Evolutionary conservation across 1,139 yeast species (phyloP).

Genomic region (Geotrichum cucujoidarum): DNA sequence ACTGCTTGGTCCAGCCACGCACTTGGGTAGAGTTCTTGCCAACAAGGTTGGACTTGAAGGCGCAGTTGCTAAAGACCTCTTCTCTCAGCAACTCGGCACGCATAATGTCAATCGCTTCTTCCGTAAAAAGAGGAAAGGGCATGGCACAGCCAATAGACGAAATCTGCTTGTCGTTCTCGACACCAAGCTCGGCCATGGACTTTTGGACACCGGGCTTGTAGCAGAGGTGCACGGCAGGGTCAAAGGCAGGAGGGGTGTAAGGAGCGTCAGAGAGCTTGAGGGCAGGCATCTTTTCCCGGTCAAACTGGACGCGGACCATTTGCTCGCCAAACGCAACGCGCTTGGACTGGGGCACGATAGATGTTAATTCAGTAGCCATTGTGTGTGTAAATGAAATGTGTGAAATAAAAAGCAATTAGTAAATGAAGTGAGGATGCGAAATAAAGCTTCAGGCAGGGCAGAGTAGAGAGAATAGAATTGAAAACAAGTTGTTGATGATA

Average conservation of each 20-base stretch:
- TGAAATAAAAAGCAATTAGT: neutral
- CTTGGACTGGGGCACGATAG: neutral
- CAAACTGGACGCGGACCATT: constrained; percentile 9
- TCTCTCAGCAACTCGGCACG: constrained; percentile 46
- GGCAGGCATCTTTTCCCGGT: constrained; percentile 15
- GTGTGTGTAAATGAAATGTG: neutral
- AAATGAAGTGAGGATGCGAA: neutral
- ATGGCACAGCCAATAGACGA: constrained; percentile 30
- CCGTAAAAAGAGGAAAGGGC: constrained; percentile 55
- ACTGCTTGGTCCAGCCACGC: constrained; percentile 46
- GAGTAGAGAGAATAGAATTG: too few species aligned
- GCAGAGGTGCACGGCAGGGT: constrained; percentile 13
- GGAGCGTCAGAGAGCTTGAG: constrained; percentile 8
- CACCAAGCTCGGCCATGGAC: constrained; percentile 10
- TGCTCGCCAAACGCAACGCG: constrained; percentile 7
- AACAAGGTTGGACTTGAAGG: constrained; percentile 37
- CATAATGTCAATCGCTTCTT: constrained; percentile 54
- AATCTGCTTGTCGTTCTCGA: constrained; percentile 13
- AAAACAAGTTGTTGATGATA: too few species aligned
- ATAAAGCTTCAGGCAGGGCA: too few species aligned
- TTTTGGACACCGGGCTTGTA: constrained; percentile 8
- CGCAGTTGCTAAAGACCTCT: constrained; percentile 44
- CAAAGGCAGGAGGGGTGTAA: constrained; percentile 4
- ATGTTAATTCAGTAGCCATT: constrained; percentile 9
- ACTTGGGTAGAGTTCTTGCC: constrained; percentile 44